These are phyloP conservation scores for Tuber aestivum DNA, from an alignment of 495 filamentous ascomycete species.

Conservation along the genomic window DNA sequence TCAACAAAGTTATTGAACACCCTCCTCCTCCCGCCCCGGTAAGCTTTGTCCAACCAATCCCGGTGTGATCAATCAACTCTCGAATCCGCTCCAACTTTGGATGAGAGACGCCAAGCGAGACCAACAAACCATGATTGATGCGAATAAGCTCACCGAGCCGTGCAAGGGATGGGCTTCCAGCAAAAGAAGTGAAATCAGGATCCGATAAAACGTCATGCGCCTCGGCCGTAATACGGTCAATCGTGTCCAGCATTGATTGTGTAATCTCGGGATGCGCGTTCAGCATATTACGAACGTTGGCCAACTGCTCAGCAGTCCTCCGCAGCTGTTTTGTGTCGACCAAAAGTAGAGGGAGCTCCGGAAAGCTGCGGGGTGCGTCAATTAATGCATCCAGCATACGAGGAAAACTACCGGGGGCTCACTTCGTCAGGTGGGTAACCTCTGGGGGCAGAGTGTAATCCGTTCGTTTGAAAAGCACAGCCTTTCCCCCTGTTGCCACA, in stretches of 20 bases:
- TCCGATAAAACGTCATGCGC: slow-evolving; percentile 64
- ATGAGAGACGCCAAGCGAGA: slow-evolving; percentile 86
- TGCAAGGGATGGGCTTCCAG: slow-evolving; percentile 53
- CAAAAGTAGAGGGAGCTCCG: slow-evolving; percentile 79
- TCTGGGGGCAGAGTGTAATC: slow-evolving; percentile 71
- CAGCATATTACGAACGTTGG: slow-evolving; percentile 71
- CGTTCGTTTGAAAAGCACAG: slow-evolving; percentile 75
- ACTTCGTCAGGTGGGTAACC: slow-evolving; percentile 66
- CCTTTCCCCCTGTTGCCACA: slow-evolving; percentile 86
- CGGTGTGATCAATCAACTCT: slow-evolving; percentile 79
- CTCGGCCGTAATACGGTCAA: slow-evolving; percentile 71
- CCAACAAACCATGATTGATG: slow-evolving; percentile 86
- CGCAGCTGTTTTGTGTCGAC: slow-evolving; percentile 80
- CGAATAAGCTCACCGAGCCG: slow-evolving; percentile 76
- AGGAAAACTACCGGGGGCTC: background rate
- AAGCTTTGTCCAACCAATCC: slow-evolving; percentile 95
- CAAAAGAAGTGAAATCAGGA: slow-evolving; percentile 56
- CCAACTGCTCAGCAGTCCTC: slow-evolving; percentile 75
- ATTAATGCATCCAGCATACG: background rate
- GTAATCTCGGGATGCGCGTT: slow-evolving; percentile 64
- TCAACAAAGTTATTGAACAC: slow-evolving; percentile 85
- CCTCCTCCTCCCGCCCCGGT: slow-evolving; percentile 94
- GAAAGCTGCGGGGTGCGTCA: slow-evolving; percentile 51
- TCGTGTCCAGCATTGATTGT: slow-evolving; percentile 69
- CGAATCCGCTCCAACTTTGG: slow-evolving; percentile 85